These are phyloP conservation scores for Salicornia ramosissima DNA, from an alignment of 148 eudicot genomes.

Conservation along the genomic window DNA sequence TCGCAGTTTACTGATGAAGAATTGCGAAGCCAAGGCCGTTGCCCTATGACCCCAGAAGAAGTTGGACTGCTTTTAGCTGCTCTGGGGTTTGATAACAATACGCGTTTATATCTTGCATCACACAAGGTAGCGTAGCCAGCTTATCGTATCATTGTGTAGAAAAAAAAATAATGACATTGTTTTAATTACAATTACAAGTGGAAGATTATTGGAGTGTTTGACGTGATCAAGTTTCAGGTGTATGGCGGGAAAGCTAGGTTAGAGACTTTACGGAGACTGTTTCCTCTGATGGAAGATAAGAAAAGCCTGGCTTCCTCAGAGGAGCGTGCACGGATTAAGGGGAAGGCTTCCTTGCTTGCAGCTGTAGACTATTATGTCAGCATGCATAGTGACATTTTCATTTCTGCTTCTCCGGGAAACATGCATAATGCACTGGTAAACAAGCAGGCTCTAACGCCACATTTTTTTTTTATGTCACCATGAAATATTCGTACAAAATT, in stretches of 20 bases:
- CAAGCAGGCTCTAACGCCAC: no score
- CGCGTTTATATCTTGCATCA: constrained; percentile 92
- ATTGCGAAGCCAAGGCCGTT: constrained; percentile 85
- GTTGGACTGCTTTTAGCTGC: constrained; percentile 89
- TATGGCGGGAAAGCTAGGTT: constrained; percentile 89
- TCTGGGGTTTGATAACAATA: constrained; percentile 82
- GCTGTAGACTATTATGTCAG: constrained; percentile 94
- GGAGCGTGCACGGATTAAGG: constrained; percentile 72
- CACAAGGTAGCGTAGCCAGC: constrained; percentile 91
- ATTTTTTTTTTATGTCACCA: no score
- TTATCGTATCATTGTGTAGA: not conserved
- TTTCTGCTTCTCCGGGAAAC: constrained; percentile 98
- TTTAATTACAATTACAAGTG: not conserved
- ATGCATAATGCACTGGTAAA: constrained; percentile 99
- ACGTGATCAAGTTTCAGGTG: constrained; percentile 36
- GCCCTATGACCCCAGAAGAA: constrained; percentile 98
- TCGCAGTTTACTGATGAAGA: constrained; percentile 96
- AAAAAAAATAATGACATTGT: not conserved
- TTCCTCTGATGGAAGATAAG: constrained; percentile 88
- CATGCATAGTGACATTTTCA: constrained; percentile 91
- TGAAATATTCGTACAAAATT: no score
- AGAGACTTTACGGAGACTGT: constrained; percentile 58
- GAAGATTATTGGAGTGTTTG: not conserved
- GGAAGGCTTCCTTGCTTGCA: constrained; percentile 91
- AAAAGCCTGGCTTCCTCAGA: constrained; percentile 80